Percentiles rank a stretch among this genome's conserved stretches.
These are phyloP conservation scores for Exophiala aquamarina DNA, from an alignment of 2,329 filamentous ascomycete species.

Conservation along the genomic window DNA sequence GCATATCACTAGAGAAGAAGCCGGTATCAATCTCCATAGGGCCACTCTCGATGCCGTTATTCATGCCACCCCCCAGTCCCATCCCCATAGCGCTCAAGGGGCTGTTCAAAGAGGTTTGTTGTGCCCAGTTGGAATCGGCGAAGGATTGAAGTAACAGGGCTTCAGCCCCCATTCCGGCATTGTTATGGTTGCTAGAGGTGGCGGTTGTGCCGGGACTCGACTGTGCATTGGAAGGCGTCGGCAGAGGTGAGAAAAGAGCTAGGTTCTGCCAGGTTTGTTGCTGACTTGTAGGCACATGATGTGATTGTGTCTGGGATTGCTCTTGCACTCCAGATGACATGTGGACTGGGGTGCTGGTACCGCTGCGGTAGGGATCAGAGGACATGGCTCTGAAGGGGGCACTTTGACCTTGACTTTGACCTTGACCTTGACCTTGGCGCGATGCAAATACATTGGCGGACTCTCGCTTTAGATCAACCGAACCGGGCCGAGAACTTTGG, in stretches of 20 bases:
- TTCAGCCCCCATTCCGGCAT: constrained; percentile 14
- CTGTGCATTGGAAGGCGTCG: constrained; percentile 1
- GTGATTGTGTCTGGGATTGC: constrained; percentile 4
- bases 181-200: constrained; percentile 7
- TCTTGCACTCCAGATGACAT: constrained; percentile 1
- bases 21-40: constrained; percentile 23
- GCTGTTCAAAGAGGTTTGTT: constrained; percentile 13
- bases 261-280: constrained; percentile 16
- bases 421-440: constrained; percentile 1
- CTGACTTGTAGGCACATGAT: background rate
- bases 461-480: constrained; percentile 14
- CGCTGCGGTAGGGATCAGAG: constrained; percentile 17
- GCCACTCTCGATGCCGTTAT: constrained; percentile 7
- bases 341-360: constrained; percentile 17
- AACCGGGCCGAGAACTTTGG: constrained; percentile 16
- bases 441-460: background rate
- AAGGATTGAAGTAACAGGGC: constrained; percentile 20
- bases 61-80: background rate
- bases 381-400: constrained; percentile 19
- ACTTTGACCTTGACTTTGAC: constrained; percentile 6
- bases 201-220: background rate
- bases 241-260: constrained; percentile 12
- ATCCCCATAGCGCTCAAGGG: constrained; percentile 3
- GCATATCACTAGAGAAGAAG: constrained; percentile 22
- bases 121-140: constrained; percentile 21